A percentile compares a stretch with the other conserved stretches of the same genome.
phyloP scores from a whole-genome alignment of 2,329 filamentous ascomycete species.

The Cercospora nicotianae region DNA sequence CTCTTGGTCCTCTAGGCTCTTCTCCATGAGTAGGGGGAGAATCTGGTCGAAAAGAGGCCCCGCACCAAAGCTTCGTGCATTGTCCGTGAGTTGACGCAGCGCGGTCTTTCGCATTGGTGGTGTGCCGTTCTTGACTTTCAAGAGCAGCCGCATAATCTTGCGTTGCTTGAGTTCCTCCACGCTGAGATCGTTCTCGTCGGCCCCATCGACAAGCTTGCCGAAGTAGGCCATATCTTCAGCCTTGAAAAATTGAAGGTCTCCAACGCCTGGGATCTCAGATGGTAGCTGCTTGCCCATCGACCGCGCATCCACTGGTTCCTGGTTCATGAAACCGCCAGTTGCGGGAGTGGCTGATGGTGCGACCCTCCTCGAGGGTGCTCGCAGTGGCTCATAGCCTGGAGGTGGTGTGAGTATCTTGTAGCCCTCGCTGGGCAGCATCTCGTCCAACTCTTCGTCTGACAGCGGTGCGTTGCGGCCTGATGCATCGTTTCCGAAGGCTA shows the following conservation, averaged over 20 bases:
- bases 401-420: constrained; percentile 91
- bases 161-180: constrained; percentile 96
- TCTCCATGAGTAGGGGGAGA: constrained; percentile 94
- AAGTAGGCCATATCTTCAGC: constrained; percentile 99
- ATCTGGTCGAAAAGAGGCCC: constrained; percentile 97
- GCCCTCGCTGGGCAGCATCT: constrained; percentile 85
- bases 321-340: constrained; percentile 90
- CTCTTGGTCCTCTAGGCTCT: constrained; percentile 95
- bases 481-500: constrained; percentile 76
- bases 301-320: constrained; percentile 83
- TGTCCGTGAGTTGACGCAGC: constrained; percentile 93
- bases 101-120: constrained; percentile 98
- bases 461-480: constrained; percentile 75
- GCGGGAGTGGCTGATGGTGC: constrained; percentile 70
- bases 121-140: constrained; percentile 99
- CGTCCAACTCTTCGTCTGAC: constrained; percentile 90
- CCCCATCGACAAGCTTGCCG: constrained; percentile 91
- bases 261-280: constrained; percentile 92
- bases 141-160: constrained; percentile 94
- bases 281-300: constrained; percentile 86
- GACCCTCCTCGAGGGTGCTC: constrained; percentile 72
- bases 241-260: constrained; percentile 97
- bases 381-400: constrained; percentile 83
- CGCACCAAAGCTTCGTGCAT: constrained; percentile 92
- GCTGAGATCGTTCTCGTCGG: constrained; percentile 85